phyloP scores from a whole-genome alignment of 495 filamentous ascomycete species.

The Penicillium turbatum region DNA sequence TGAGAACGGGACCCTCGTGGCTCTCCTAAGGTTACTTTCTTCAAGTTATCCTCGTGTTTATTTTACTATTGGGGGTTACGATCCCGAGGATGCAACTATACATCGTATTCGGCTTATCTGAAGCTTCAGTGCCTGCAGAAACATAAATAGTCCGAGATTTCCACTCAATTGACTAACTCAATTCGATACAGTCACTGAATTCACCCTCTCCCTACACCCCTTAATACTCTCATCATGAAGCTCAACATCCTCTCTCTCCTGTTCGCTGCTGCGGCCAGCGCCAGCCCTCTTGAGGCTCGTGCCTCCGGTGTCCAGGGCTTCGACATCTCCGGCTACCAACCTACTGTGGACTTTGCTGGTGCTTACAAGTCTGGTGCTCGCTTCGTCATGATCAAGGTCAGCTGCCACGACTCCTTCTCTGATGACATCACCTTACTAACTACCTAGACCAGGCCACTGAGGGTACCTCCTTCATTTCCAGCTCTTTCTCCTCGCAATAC shows the following conservation, averaged over 20 bases:
- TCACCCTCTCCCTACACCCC: not conserved
- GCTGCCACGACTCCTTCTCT: not conserved
- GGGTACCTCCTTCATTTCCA: constrained; percentile 51
- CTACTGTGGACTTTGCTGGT: constrained; percentile 50
- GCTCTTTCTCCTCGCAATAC: constrained; percentile 53
- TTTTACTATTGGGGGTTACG: constrained; percentile 24
- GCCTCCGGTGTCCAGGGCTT: constrained; percentile 54
- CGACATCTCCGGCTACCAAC: constrained; percentile 61
- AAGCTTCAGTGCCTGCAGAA: not conserved
- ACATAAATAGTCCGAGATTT: constrained; percentile 6
- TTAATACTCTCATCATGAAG: constrained; percentile 15
- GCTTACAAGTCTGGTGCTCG: constrained; percentile 56
- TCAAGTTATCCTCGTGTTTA: constrained; percentile 2
- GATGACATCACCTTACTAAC: not conserved
- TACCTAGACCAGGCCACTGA: constrained; percentile 54
- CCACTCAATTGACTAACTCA: not conserved
- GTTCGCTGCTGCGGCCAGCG: constrained; percentile 15
- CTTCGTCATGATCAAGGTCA: constrained; percentile 66
- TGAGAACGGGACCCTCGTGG: constrained; percentile 4
- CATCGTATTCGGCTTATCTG: not conserved
- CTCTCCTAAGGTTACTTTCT: not conserved
- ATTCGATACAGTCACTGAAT: not conserved
- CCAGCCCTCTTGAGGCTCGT: constrained; percentile 29
- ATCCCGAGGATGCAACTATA: constrained; percentile 23
- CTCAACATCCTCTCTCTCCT: constrained; percentile 8